Percentiles rank a stretch among this genome's conserved stretches.
Evolutionary conservation across 768 basidiomycete species (phyloP).

Genomic region (Rhodotorula taiwanensis): DNA sequence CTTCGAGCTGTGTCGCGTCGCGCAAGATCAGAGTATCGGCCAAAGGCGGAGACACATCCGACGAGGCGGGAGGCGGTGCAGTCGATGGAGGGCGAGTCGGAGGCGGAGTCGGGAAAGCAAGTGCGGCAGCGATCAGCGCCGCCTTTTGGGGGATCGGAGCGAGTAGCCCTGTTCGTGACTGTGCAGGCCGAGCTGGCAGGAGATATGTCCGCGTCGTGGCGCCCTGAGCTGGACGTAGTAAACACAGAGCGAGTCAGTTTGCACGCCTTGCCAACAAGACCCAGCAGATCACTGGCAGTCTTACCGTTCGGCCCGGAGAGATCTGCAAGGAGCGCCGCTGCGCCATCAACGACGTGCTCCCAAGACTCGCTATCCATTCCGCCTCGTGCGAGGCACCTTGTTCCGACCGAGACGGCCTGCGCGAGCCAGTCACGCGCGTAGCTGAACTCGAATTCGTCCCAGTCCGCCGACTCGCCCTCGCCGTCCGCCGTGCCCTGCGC

Average conservation of each 20-base stretch:
- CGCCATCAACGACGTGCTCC: slow-evolving; percentile 41
- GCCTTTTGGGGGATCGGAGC: too few relatives aligned
- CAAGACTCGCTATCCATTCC: not conserved
- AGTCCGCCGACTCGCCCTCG: too few relatives aligned
- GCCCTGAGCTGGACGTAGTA: slow-evolving; percentile 44
- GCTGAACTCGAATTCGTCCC: slow-evolving; percentile 60
- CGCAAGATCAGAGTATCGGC: slow-evolving; percentile 55
- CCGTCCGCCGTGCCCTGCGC: too few relatives aligned
- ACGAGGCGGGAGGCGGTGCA: slow-evolving; percentile 55
- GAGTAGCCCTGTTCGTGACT: too few relatives aligned
- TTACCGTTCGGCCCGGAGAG: slow-evolving; percentile 13
- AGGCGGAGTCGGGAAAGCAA: slow-evolving; percentile 26
- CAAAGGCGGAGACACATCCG: slow-evolving; percentile 9
- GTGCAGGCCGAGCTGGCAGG: slow-evolving; percentile 55
- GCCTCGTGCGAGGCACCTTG: not conserved
- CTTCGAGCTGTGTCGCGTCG: slow-evolving; percentile 59
- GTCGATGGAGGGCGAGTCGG: slow-evolving; percentile 54
- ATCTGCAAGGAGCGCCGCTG: slow-evolving; percentile 52
- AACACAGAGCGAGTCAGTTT: slow-evolving; percentile 7
- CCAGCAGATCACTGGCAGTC: not conserved
- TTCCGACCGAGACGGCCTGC: slow-evolving; percentile 52
- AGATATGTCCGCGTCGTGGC: slow-evolving; percentile 57
- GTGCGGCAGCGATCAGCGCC: not conserved
- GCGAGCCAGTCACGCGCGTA: slow-evolving; percentile 70
- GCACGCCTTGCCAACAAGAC: not conserved